These are phyloP conservation scores for Aspergillus novoparasiticus DNA, from an alignment of 2,329 filamentous ascomycete genomes.

Conservation along the genomic window DNA sequence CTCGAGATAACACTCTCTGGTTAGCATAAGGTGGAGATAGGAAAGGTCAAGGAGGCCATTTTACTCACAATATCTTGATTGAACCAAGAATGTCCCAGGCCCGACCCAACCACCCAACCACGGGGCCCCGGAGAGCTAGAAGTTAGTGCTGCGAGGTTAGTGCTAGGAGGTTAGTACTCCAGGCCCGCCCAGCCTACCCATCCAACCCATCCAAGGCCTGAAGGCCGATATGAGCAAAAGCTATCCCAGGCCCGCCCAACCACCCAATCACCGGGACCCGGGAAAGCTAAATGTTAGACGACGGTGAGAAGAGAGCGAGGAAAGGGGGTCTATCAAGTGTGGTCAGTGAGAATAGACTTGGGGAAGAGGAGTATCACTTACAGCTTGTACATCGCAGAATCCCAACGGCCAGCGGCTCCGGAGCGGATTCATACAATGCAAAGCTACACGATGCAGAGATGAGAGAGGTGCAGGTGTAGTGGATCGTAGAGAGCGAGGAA, in stretches of 20 bases:
- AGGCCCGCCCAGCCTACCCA: background rate
- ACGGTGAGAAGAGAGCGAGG: background rate
- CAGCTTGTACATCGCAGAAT: background rate
- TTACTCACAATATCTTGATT: too few species aligned
- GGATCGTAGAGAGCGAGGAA: background rate
- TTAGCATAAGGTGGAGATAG: too few species aligned
- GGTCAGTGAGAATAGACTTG: background rate
- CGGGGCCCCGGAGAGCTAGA: background rate
- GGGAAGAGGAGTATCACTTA: background rate
- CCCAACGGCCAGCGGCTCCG: background rate
- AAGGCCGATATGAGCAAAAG: background rate
- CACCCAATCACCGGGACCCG: conserved; percentile 5
- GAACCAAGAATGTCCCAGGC: background rate
- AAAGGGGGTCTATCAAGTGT: background rate
- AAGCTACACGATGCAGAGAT: background rate
- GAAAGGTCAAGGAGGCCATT: too few species aligned
- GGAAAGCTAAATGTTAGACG: background rate
- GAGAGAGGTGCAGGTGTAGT: background rate
- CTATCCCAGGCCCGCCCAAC: conserved; percentile 5
- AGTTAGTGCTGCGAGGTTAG: background rate
- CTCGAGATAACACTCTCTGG: too few species aligned
- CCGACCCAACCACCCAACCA: conserved; percentile 14
- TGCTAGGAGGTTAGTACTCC: background rate
- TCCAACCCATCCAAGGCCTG: conserved; percentile 1
- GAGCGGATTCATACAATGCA: background rate